phyloP scores from a whole-genome alignment of 768 basidiomycete species.

The Royoungia palumana region DNA sequence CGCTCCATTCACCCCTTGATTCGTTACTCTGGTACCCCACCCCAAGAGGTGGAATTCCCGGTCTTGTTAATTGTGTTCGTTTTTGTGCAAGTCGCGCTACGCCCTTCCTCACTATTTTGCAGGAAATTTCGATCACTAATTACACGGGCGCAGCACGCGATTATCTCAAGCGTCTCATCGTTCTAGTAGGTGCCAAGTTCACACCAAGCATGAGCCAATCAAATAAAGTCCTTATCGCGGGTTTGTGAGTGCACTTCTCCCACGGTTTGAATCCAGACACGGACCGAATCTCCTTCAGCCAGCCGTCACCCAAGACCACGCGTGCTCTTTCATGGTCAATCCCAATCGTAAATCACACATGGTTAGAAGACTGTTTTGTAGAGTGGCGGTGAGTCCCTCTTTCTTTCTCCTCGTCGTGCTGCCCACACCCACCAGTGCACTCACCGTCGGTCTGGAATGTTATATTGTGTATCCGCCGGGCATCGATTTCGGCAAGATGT shows the following conservation, averaged over 20 bases:
- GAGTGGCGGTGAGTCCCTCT: conserved; percentile 54
- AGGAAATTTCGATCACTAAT: conserved; percentile 85
- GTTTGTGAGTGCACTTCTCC: conserved; percentile 55
- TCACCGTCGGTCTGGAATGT: conserved; percentile 60
- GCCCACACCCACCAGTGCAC: conserved; percentile 29
- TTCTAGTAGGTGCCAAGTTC: conserved; percentile 71
- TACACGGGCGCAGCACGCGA: conserved; percentile 86
- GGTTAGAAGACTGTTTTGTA: conserved; percentile 88
- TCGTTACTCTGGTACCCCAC: conserved; percentile 85
- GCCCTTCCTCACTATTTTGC: background rate
- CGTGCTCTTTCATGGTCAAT: conserved; percentile 81
- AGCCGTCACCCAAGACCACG: conserved; percentile 53
- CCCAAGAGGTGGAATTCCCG: conserved; percentile 56
- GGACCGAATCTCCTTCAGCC: conserved; percentile 22
- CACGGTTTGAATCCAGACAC: background rate
- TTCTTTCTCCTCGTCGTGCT: background rate
- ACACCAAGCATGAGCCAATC: conserved; percentile 75
- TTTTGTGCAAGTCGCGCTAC: background rate
- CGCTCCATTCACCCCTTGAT: conserved; percentile 60
- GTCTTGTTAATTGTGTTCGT: conserved; percentile 61
- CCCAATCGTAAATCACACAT: conserved; percentile 83
- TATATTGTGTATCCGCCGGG: conserved; percentile 70
- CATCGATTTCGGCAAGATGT: conserved; percentile 54
- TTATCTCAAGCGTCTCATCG: conserved; percentile 82
- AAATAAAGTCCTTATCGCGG: conserved; percentile 82